Base-by-base conservation (phyloP, 1,139 yeast genomes). In the Blastobotrys buckinghamii region DNA sequence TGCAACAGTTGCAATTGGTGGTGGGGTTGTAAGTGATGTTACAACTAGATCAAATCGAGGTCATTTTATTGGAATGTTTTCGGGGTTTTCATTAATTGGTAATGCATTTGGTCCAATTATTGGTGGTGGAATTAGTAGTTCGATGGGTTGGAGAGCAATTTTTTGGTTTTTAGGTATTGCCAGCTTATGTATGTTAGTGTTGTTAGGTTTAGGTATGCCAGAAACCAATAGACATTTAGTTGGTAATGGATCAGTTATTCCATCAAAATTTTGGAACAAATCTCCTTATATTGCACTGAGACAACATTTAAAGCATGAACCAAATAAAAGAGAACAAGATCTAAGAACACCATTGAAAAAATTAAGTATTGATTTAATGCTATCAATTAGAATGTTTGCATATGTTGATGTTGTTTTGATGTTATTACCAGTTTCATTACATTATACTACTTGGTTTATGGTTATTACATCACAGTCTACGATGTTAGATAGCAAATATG, bases 31-130 rank as follows among this genome's bases (percentile, higher is more conserved):
- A 42, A 84, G 86, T 4, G 95, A 87, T 62, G 66, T 82, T 39
- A 77, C 87, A 0, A 73, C 78, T 0, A 69, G 81, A 39, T 69
- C 70, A 15, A 79, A 81, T 51, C 71, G 95, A 50, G 95, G 94
- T 8, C 72, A 77, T 10, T 75, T 74, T 50, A 75, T 81, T 43
- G 90, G 92, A 0, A 59, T 79, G 17, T 75, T 78, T 1, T 65
- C 77, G 15, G 94, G 94, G 0, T 67, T 81, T n/a, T 76, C 81
- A 2, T 71, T 84, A 8, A 59, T 84, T 17, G 95, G 94, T 1
- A 84, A 81, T 58, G 88, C 87, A 0, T 71, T 84, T 52, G 90
- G 95, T 6, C 88, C 94, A 0, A 66, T 86, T 12, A 66, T 86
- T 24, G 95, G 95, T 19, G 84, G 90, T 7, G 78, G 75, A 0